Evolutionary conservation across 1,284 basidiomycete genomes (phyloP).

Genomic region (Cystobasidium pallidum): DNA sequence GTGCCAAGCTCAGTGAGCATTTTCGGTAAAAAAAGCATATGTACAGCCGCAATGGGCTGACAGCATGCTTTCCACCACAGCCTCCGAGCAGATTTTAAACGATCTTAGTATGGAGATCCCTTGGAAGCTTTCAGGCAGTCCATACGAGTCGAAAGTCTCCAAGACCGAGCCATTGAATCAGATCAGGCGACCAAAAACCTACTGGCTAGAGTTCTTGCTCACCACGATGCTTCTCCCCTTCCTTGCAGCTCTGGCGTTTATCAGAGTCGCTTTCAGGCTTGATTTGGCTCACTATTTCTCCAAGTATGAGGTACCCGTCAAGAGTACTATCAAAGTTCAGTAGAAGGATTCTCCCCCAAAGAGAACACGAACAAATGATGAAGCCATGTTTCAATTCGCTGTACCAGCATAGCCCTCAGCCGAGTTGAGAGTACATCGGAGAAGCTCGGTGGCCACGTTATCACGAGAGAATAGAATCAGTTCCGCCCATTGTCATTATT

Average conservation of each 20-base stretch:
- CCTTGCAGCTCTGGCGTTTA: constrained; percentile 27
- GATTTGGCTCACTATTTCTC: constrained; percentile 39
- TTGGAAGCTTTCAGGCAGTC: constrained; percentile 36
- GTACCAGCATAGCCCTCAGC: too few species aligned
- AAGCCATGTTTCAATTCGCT: not conserved
- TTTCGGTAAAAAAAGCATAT: too few species aligned
- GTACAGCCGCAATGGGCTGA: not conserved
- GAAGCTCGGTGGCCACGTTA: too few species aligned
- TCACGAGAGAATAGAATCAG: constrained; percentile 6
- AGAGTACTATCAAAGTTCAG: constrained; percentile 1
- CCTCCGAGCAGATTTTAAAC: constrained; percentile 52
- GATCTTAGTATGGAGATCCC: constrained; percentile 45
- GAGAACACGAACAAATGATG: too few species aligned
- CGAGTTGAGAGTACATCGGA: too few species aligned
- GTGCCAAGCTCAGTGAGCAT: constrained; percentile 44
- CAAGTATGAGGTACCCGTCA: constrained; percentile 30
- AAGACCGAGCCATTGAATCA: constrained; percentile 31
- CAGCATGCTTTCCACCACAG: constrained; percentile 26
- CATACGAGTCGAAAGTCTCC: constrained; percentile 28
- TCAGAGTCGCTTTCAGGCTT: constrained; percentile 23
- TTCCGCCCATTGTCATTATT: not conserved
- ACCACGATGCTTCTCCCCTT: constrained; percentile 40
- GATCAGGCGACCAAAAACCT: constrained; percentile 30
- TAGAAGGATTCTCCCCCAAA: too few species aligned
- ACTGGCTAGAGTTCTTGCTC: constrained; percentile 31